These are phyloP conservation scores for Fusarium sp. DNA, from an alignment of 2,329 filamentous ascomycete genomes.

Conservation along the genomic window DNA sequence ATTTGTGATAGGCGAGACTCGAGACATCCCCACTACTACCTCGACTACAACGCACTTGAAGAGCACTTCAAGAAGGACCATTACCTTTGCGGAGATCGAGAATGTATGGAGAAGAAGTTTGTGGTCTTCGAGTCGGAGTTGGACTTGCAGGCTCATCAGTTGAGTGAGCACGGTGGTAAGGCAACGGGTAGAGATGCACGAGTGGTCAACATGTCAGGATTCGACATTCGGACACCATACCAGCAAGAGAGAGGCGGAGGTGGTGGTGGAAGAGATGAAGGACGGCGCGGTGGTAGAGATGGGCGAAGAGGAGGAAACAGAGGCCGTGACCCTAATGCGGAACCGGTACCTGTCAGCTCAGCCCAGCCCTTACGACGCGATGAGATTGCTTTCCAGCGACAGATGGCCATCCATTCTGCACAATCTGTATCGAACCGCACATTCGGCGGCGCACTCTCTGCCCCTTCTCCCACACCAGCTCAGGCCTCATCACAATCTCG, in stretches of 20 bases:
- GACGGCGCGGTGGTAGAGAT: conserved; percentile 63
- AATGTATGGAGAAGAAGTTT: conserved; percentile 97
- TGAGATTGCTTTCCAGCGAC: conserved; percentile 90
- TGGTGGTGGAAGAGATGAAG: conserved; percentile 55
- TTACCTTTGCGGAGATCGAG: conserved; percentile 83
- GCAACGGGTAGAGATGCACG: conserved; percentile 85
- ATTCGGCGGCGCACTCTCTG: conserved; percentile 85
- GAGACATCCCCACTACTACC: conserved; percentile 87
- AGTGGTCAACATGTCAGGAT: conserved; percentile 86
- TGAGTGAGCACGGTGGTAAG: conserved; percentile 88
- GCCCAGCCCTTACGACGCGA: conserved; percentile 85
- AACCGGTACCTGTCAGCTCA: conserved; percentile 79
- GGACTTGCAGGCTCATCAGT: conserved; percentile 92
- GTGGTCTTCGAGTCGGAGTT: conserved; percentile 96
- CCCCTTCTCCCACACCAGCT: conserved; percentile 40
- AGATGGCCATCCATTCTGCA: conserved; percentile 89
- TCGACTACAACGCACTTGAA: conserved; percentile 88
- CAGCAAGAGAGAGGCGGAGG: conserved; percentile 63
- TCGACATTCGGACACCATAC: conserved; percentile 82
- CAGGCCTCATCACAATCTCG: conserved; percentile 41
- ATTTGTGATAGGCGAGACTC: conserved; percentile 82
- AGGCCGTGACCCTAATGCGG: conserved; percentile 88
- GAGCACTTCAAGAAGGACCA: conserved; percentile 89
- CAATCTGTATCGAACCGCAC: conserved; percentile 82
- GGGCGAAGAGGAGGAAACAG: conserved; percentile 63